Conservation (phyloP, 1,284 basidiomycete species). For the Rhodotorula glutinis region DNA sequence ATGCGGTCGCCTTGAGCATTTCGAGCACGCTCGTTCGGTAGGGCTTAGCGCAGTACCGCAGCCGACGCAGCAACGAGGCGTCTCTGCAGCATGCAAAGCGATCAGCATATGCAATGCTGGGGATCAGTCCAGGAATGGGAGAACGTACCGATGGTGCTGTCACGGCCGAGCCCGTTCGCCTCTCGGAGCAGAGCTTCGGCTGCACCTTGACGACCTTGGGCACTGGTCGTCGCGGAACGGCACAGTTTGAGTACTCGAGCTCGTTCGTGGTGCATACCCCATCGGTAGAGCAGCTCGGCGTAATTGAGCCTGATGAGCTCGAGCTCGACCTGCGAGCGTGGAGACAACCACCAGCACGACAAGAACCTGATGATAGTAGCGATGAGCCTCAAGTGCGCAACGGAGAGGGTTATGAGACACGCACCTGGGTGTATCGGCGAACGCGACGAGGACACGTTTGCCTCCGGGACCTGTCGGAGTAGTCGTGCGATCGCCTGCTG, state of each 20-base stretch:
- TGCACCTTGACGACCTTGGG: slow-evolving; percentile 1
- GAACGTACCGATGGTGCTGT: slow-evolving; percentile 20
- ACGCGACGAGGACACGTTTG: slow-evolving; percentile 12
- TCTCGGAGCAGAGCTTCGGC: slow-evolving; percentile 1
- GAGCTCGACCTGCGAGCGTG: slow-evolving; percentile 32
- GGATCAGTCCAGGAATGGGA: too few species aligned
- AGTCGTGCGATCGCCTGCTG: background rate
- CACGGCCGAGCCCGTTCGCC: slow-evolving; percentile 21
- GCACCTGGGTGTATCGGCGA: slow-evolving; percentile 12
- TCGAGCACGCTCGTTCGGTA: slow-evolving; percentile 7
- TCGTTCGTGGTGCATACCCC: slow-evolving; percentile 29
- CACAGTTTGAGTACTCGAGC: slow-evolving; percentile 36
- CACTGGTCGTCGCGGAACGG: slow-evolving; percentile 3
- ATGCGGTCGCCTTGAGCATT: slow-evolving; percentile 16
- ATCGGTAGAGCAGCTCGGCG: slow-evolving; percentile 37
- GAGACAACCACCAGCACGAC: slow-evolving; percentile 32
- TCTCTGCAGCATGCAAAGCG: slow-evolving; percentile 3
- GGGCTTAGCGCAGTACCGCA: slow-evolving; percentile 9
- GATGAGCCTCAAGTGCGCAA: too few species aligned
- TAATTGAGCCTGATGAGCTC: slow-evolving; percentile 35
- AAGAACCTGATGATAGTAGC: slow-evolving; percentile 1
- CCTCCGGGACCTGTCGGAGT: background rate
- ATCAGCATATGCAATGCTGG: too few species aligned
- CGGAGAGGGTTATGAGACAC: background rate
- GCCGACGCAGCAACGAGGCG: slow-evolving; percentile 4